These are phyloP conservation scores for Eucalyptus brandiana DNA, from an alignment of 345 rosid species.

Conservation along the genomic window DNA sequence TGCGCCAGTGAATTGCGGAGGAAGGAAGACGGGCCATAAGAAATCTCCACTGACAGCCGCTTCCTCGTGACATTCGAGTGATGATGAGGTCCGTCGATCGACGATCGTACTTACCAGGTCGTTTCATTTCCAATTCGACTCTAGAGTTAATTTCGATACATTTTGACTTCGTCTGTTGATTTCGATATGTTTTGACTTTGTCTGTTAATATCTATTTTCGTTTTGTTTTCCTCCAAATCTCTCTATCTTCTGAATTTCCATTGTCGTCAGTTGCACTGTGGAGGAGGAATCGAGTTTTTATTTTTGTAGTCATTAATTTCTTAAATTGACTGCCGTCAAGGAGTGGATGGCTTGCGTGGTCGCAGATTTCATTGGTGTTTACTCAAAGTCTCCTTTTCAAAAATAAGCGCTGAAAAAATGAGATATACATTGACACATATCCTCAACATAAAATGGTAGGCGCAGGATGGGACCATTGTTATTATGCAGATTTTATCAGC, in stretches of 20 bases:
- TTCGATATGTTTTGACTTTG: too few species aligned
- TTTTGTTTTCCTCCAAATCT: background rate
- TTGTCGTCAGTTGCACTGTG: background rate
- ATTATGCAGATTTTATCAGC: background rate
- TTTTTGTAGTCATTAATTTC: too few species aligned
- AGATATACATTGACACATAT: too few species aligned
- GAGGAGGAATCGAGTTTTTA: background rate
- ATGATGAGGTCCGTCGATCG: background rate
- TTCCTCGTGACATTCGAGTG: too few species aligned
- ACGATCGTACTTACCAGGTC: background rate
- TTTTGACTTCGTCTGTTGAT: too few species aligned
- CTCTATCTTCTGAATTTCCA: background rate
- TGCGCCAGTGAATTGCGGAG: too few species aligned
- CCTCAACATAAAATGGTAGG: background rate
- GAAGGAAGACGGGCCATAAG: accelerated
- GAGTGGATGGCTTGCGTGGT: too few species aligned
- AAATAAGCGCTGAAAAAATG: too few species aligned
- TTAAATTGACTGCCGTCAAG: too few species aligned
- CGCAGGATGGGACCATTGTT: background rate
- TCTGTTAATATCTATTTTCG: background rate
- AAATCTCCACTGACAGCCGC: background rate
- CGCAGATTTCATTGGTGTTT: too few species aligned
- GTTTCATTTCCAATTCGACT: background rate
- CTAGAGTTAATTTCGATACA: background rate
- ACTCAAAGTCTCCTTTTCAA: too few species aligned